These are phyloP conservation scores for Aureobasidium sp. DNA, from an alignment of 2,329 filamentous ascomycete genomes.

Conservation along the genomic window DNA sequence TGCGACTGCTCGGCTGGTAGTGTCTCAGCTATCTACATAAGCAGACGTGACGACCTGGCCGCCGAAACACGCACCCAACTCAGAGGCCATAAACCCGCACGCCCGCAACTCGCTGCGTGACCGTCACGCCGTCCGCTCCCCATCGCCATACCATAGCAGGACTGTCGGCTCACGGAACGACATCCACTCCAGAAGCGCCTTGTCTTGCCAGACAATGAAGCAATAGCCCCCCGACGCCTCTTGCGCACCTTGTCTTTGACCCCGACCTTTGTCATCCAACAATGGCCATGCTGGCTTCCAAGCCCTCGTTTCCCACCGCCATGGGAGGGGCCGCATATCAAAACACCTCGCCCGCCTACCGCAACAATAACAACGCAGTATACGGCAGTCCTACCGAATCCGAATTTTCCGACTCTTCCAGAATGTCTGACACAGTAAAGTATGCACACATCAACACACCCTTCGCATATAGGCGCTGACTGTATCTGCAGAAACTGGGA, in stretches of 20 bases:
- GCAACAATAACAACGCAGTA: constrained; percentile 34
- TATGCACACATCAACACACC: constrained; percentile 21
- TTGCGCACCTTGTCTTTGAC: constrained; percentile 4
- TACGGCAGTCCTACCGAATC: constrained; percentile 85
- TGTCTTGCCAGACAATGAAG: constrained; percentile 4
- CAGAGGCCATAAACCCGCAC: not conserved
- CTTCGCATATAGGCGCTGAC: not conserved
- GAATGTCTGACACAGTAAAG: constrained; percentile 57
- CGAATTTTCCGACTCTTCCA: constrained; percentile 75
- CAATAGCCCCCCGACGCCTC: constrained; percentile 8
- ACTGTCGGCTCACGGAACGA: not conserved
- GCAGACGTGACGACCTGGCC: not conserved
- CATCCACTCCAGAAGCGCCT: not conserved
- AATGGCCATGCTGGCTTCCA: constrained; percentile 76
- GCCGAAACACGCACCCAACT: not conserved
- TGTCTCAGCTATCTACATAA: constrained; percentile 9
- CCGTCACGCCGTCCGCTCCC: not conserved
- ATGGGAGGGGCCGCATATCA: constrained; percentile 23
- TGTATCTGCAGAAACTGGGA: constrained; percentile 59
- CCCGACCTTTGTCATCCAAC: constrained; percentile 12
- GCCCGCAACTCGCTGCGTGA: not conserved
- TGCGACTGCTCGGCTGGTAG: constrained; percentile 11
- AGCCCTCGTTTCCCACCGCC: constrained; percentile 57
- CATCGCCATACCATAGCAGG: not conserved
- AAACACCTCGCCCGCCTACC: constrained; percentile 18